Evolutionary conservation across 2,329 filamentous ascomycete species (phyloP).

Genomic region (Microdochium trichocladiopsis): DNA sequence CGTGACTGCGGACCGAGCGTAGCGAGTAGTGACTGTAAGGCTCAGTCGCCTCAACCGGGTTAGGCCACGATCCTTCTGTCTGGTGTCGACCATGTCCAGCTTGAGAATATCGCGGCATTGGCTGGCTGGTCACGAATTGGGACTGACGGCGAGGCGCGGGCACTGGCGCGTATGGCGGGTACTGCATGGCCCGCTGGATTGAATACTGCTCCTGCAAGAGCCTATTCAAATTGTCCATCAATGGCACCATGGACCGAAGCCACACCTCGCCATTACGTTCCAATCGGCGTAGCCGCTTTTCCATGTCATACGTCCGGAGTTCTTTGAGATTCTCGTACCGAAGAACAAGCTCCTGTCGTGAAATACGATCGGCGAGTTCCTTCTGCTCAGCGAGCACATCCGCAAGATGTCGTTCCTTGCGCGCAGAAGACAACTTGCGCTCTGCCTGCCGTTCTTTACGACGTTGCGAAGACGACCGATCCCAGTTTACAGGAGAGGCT

Average conservation of each 20-base stretch:
- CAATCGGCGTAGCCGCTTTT: constrained; percentile 34
- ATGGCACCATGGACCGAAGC: constrained; percentile 33
- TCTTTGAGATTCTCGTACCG: constrained; percentile 34
- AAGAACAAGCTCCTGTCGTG: constrained; percentile 22
- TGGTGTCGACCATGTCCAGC: not conserved
- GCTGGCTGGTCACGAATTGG: not conserved
- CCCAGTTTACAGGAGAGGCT: not conserved
- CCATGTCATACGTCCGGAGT: constrained; percentile 37
- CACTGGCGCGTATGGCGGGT: not conserved
- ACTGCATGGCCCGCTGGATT: not conserved
- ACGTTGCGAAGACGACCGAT: constrained; percentile 7
- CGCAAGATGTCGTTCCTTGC: constrained; percentile 16
- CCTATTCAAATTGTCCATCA: constrained; percentile 34
- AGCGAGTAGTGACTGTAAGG: not conserved
- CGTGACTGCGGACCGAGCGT: not conserved
- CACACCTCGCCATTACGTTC: constrained; percentile 40
- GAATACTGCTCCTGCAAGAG: constrained; percentile 14
- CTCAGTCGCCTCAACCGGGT: not conserved
- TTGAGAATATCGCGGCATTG: not conserved
- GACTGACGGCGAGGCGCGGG: not conserved
- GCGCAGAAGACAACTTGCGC: constrained; percentile 7
- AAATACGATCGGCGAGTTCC: constrained; percentile 11
- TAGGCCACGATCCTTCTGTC: not conserved
- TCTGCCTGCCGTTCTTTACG: constrained; percentile 9
- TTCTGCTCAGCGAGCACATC: constrained; percentile 13